Evolutionary conservation across 2,329 filamentous ascomycete genomes (phyloP), one percentile per base, ranked within the genome.

Genomic region (Aquanectria penicillioides): DNA sequence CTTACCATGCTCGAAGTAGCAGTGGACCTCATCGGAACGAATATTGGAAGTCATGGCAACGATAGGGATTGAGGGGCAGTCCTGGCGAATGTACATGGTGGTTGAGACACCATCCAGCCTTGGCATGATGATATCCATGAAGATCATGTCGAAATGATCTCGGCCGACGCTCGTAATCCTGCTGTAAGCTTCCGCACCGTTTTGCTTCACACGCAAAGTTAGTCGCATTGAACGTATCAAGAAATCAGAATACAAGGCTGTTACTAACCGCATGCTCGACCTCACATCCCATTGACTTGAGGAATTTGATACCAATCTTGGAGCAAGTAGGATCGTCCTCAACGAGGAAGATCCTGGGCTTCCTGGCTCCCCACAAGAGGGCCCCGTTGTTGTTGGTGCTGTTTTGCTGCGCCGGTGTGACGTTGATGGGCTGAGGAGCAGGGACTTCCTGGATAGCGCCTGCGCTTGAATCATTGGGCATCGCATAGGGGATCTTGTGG

Each of bases 1-100:
- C 89, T 81, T 84, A 95, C 94, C 95, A 78, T 97, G 94, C 70
- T 94, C 89, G 79, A 97, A 98, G 74, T 99, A 99, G 79, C 96
- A 94, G 51, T 94, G 92, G 61, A 98, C 96, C 73, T 99, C 95
- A 70, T 97, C 94, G 60, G 93, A 94, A 64, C 95, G 87, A 64
- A 99, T 98, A 73, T 98, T 99, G 4, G 94, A 97, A 3, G 95
- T 99, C 95, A 99, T 98, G 41, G 95, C 95, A 57, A 99, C 92
- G 69, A 99, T 96, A 0, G 95, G 95, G 17, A 91, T 89, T 6
- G 89, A 86, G 31, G 88, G 86, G 63, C 93, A 89, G 62, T 94
- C 92, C 71, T 97, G 92, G 50, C 94, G 88, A 65, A 99, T 97
- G 62, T 97, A 88, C 71, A 95, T 92, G 56, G 93, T 97, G 3